Conservation (phyloP, 805 yeast species). For the Wickerhamiella qilinensis region DNA sequence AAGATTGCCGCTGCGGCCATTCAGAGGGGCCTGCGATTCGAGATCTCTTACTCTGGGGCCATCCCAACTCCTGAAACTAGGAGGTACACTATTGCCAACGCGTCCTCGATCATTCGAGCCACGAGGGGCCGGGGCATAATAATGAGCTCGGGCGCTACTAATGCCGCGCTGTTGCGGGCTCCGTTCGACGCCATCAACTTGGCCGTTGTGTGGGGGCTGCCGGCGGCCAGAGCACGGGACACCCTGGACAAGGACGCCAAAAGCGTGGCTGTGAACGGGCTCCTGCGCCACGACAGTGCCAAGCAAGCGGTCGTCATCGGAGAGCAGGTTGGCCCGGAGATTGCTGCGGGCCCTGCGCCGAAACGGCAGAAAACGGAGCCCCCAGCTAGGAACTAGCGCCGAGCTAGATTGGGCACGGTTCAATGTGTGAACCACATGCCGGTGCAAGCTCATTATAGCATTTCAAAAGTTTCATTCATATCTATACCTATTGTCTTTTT, state of each 20-base stretch:
- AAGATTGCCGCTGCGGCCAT: constrained; percentile 72
- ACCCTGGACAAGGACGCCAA: constrained; percentile 46
- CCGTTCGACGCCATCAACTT: constrained; percentile 54
- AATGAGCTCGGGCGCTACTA: constrained; percentile 56
- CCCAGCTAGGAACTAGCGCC: too few relatives aligned
- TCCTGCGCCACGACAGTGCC: constrained; percentile 54
- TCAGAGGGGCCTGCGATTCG: constrained; percentile 68
- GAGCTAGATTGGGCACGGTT: too few relatives aligned
- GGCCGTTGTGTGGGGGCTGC: constrained; percentile 53
- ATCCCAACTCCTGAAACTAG: constrained; percentile 30
- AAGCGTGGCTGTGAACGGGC: constrained; percentile 53
- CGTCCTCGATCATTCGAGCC: constrained; percentile 61
- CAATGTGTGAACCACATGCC: too few relatives aligned
- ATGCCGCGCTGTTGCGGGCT: constrained; percentile 34
- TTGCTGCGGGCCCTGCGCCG: too few relatives aligned
- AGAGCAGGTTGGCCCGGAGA: too few relatives aligned
- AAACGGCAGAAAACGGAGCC: too few relatives aligned
- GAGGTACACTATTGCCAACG: constrained; percentile 52
- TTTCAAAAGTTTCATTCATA: too few relatives aligned
- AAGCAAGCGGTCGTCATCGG: constrained; percentile 55
- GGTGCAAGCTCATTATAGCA: too few relatives aligned
- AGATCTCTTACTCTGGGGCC: constrained; percentile 45
- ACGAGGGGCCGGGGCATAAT: constrained; percentile 68
- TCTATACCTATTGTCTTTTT: too few relatives aligned
- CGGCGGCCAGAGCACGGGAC: constrained; percentile 40